Evolutionary conservation across 495 filamentous ascomycete species (phyloP).

Genomic region (Clohesyomyces aquaticus): DNA sequence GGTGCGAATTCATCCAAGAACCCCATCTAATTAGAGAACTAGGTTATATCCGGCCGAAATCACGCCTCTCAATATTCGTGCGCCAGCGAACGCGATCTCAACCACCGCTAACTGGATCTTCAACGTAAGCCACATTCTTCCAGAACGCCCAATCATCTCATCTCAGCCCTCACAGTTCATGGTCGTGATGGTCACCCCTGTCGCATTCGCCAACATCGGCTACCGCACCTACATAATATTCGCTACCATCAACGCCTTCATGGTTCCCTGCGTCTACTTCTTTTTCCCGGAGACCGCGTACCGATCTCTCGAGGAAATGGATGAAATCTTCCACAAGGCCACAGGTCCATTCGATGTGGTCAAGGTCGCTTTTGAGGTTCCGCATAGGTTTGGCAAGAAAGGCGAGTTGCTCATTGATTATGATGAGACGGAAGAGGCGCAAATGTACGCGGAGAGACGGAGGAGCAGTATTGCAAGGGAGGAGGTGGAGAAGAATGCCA

Average conservation of each 20-base stretch:
- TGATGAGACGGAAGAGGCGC: conserved; percentile 49
- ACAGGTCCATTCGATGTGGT: conserved; percentile 59
- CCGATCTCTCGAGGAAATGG: conserved; percentile 63
- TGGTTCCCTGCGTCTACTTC: conserved; percentile 55
- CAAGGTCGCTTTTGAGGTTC: conserved; percentile 60
- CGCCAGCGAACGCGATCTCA: conserved; percentile 56
- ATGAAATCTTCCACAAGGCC: conserved; percentile 55
- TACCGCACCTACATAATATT: conserved; percentile 50
- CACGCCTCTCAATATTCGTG: conserved; percentile 57
- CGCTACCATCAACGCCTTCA: conserved; percentile 40
- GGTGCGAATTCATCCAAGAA: not conserved
- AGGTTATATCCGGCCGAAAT: conserved; percentile 61
- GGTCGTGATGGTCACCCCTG: conserved; percentile 43
- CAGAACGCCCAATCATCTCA: not conserved
- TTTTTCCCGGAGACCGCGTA: conserved; percentile 64
- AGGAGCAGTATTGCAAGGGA: conserved; percentile 10
- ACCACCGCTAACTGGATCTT: conserved; percentile 58
- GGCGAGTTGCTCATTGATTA: conserved; percentile 47
- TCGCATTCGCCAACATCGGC: conserved; percentile 41
- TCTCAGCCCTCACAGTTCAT: conserved; percentile 13
- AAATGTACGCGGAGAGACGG: conserved; percentile 18
- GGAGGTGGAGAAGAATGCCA: not conserved
- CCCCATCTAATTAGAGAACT: not conserved
- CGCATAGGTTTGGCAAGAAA: conserved; percentile 70
- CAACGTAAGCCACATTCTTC: conserved; percentile 21